phyloP scores from a whole-genome alignment of 2,329 filamentous ascomycete species.

The Thyridium curvatum region DNA sequence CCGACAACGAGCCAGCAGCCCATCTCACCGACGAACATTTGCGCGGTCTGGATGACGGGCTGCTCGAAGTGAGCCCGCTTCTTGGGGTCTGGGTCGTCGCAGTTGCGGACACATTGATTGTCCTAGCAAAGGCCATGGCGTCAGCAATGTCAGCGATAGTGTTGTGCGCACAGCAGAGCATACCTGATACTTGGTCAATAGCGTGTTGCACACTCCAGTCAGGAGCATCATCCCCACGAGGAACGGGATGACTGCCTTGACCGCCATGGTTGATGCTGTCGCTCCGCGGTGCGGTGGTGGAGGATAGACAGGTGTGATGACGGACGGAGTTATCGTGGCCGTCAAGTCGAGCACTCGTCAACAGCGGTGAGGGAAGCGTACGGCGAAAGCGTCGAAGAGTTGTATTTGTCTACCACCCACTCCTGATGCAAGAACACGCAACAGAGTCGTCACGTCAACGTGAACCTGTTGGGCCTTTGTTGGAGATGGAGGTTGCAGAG shows the following conservation, averaged over 20 bases:
- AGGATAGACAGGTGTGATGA: background rate
- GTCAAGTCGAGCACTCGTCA: background rate
- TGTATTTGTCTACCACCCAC: background rate
- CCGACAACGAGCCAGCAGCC: slow-evolving; percentile 92
- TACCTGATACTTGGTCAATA: slow-evolving; percentile 94
- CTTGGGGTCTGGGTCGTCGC: slow-evolving; percentile 61
- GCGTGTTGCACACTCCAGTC: slow-evolving; percentile 93
- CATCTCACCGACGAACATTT: slow-evolving; percentile 97
- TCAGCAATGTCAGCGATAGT: background rate
- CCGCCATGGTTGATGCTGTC: slow-evolving; percentile 50
- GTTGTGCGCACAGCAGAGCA: background rate
- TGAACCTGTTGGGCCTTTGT: no score
- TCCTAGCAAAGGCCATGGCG: slow-evolving; percentile 49
- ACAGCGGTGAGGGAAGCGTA: background rate
- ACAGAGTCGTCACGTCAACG: background rate
- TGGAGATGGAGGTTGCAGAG: no score
- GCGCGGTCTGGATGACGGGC: slow-evolving; percentile 89
- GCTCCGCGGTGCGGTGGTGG: background rate
- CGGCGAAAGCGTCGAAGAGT: background rate
- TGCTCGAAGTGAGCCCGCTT: slow-evolving; percentile 78
- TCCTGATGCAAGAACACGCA: no score
- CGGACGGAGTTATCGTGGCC: background rate
- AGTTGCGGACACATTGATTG: slow-evolving; percentile 94
- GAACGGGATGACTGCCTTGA: slow-evolving; percentile 68
- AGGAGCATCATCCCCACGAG: slow-evolving; percentile 94